Evolutionary conservation across 2,329 filamentous ascomycete species (phyloP), one percentile per base, ranked within the genome.

Genomic region (Xylariomycetidae sp.): DNA sequence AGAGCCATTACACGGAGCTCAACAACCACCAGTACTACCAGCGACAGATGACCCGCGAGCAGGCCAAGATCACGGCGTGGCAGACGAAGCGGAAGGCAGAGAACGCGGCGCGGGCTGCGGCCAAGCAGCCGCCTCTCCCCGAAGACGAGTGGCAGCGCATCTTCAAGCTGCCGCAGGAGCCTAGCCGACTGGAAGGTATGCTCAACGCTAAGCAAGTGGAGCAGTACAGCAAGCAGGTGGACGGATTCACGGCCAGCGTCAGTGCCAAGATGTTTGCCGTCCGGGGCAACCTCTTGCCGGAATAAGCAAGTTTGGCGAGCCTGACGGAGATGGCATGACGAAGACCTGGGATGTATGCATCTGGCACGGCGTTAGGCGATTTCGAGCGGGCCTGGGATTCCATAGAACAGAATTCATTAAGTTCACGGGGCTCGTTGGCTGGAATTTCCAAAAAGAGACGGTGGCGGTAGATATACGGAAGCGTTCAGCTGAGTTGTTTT

Each of bases 11-110:
- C 69, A 95, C 89, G 40, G 92, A 98, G 66, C 83, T 94, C 60
- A 96, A 96, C 79, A 98, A 98, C 76, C 92, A 93, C 70, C 89
- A 95, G 64, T 79, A 76, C 75, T 95, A 95, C 72, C 88, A 95
- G 68, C 79, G 92, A 54, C 88, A 93, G 57, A 74, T 96, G 37
- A 83, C 82, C 34, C 85, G 92, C 51, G 92, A 98, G 70, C 92
- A 98, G 69, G 69, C 84, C 54, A 98, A 96, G 77, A 95, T 98
- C 53, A 81, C 85, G 35, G 83, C 88, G 47, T 98, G 92, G 92
- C 90, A 96, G 68, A 69, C 82, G 42, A 96, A 98, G 79, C 83
- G 92, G 58, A 94, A 95, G 72, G 82, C 86, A 12, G 92, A 98
- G 75, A 98, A 98, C 58, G 82, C 83, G 19, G 82, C 82, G 40